phyloP scores from a whole-genome alignment of 2,329 filamentous ascomycete species.

The Chaetoscypha palmicola region DNA sequence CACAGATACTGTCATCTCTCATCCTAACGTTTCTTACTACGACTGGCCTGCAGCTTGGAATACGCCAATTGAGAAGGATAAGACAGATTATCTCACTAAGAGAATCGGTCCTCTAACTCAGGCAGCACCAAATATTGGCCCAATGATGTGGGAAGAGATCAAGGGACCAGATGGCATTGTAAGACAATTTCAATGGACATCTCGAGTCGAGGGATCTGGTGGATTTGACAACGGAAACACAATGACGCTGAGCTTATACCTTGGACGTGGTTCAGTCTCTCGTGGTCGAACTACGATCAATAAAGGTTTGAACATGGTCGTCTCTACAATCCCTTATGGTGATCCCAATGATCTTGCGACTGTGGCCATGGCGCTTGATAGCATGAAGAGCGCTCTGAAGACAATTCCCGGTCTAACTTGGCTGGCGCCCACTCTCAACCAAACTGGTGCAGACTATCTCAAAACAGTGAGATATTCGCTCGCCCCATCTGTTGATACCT shows the following conservation, averaged over 20 bases:
- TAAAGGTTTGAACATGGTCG: slow-evolving; percentile 47
- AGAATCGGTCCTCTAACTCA: slow-evolving; percentile 56
- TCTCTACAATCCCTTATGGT: slow-evolving; percentile 46
- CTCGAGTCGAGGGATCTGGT: slow-evolving; percentile 47
- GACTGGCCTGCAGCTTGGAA: slow-evolving; percentile 58
- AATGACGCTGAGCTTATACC: slow-evolving; percentile 48
- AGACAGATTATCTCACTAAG: slow-evolving; percentile 39
- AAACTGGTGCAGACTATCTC: slow-evolving; percentile 50
- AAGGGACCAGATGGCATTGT: slow-evolving; percentile 50
- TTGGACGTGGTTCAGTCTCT: slow-evolving; percentile 56
- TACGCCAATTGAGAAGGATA: slow-evolving; percentile 38
- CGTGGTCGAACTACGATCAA: slow-evolving; percentile 56
- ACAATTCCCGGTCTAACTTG: slow-evolving; percentile 49
- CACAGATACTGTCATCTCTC: slow-evolving; percentile 45
- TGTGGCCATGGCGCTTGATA: slow-evolving; percentile 59
- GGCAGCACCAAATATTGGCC: slow-evolving; percentile 58
- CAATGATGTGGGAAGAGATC: slow-evolving; percentile 56
- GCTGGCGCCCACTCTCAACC: slow-evolving; percentile 44
- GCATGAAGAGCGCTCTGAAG: slow-evolving; percentile 47
- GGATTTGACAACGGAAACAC: slow-evolving; percentile 22
- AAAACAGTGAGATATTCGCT: slow-evolving; percentile 35
- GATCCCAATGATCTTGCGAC: slow-evolving; percentile 52
- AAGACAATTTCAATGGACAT: slow-evolving; percentile 59
- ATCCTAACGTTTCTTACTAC: slow-evolving; percentile 50
- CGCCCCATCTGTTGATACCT: slow-evolving; percentile 10